Percentiles rank a stretch among this genome's conserved stretches.
phyloP scores from a whole-genome alignment of 2,329 filamentous ascomycete genomes.

The Trichophyton simii region DNA sequence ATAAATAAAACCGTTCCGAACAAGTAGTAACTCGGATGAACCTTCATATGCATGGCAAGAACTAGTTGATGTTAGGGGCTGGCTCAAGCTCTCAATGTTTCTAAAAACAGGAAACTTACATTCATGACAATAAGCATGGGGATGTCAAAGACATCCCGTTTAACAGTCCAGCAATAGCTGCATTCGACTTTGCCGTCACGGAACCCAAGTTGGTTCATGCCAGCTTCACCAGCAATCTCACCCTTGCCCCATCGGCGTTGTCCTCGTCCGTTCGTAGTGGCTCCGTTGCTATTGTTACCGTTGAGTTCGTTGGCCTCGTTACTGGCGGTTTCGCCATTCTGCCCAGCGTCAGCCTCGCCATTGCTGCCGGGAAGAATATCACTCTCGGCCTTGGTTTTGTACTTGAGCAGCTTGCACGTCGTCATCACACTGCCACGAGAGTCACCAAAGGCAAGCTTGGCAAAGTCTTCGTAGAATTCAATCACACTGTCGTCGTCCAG shows the following conservation, averaged over 20 bases:
- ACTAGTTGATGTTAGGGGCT: constrained; percentile 14
- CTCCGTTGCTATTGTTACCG: background rate
- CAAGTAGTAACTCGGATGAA: too few species aligned
- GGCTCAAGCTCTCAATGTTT: background rate
- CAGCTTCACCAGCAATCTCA: constrained; percentile 43
- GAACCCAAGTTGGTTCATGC: constrained; percentile 65
- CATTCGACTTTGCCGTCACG: constrained; percentile 87
- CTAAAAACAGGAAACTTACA: constrained; percentile 47
- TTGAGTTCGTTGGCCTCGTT: constrained; percentile 3
- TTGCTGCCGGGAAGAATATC: constrained; percentile 30
- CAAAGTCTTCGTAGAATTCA: constrained; percentile 92
- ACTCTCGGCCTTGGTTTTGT: constrained; percentile 57
- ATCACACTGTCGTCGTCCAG: constrained; percentile 88
- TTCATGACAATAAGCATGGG: constrained; percentile 98
- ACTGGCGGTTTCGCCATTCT: constrained; percentile 16
- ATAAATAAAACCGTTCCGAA: background rate
- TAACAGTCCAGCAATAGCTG: constrained; percentile 93
- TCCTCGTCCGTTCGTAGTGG: constrained; percentile 27
- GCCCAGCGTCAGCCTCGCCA: background rate
- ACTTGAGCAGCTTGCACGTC: constrained; percentile 78
- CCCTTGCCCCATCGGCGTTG: constrained; percentile 25
- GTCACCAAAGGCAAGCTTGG: constrained; percentile 82
- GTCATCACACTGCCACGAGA: constrained; percentile 73
- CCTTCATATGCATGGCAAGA: constrained; percentile 20
- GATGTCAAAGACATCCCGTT: constrained; percentile 93